Conservation (phyloP, 2,329 filamentous ascomycete species). For the Parafenestella ontariensis region DNA sequence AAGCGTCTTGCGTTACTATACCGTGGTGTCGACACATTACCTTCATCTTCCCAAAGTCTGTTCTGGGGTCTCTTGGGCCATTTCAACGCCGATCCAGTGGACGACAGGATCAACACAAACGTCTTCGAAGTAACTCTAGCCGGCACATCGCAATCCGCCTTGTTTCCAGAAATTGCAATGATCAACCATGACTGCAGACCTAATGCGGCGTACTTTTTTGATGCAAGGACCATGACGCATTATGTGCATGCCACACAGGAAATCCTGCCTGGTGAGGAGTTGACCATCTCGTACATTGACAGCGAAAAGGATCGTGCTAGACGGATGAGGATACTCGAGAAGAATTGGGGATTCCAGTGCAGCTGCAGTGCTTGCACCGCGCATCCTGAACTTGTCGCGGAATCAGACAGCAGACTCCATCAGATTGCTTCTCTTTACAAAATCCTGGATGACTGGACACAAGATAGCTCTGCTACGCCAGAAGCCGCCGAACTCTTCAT, state of each 20-base stretch:
- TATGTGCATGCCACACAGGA: slow-evolving; percentile 49
- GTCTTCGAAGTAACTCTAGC: slow-evolving; percentile 41
- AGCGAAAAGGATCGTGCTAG: slow-evolving; percentile 39
- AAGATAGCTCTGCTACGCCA: slow-evolving; percentile 30
- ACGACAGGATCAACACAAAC: slow-evolving; percentile 47
- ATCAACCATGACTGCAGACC: slow-evolving; percentile 48
- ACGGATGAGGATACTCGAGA: slow-evolving; percentile 41
- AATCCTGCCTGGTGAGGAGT: slow-evolving; percentile 51
- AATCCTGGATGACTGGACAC: slow-evolving; percentile 39
- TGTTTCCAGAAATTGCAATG: slow-evolving; percentile 47
- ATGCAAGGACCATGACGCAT: slow-evolving; percentile 48
- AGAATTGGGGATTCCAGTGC: slow-evolving; percentile 52
- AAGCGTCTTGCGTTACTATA: slow-evolving; percentile 38
- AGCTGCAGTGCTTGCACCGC: slow-evolving; percentile 48
- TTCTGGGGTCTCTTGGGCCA: slow-evolving; percentile 44
- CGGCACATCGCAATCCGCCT: slow-evolving; percentile 29
- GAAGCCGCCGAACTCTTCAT: slow-evolving; percentile 47
- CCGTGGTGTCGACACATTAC: slow-evolving; percentile 36
- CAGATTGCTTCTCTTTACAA: slow-evolving; percentile 42
- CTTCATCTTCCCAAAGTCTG: slow-evolving; percentile 16
- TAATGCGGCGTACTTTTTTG: slow-evolving; percentile 52
- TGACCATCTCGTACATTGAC: slow-evolving; percentile 54
- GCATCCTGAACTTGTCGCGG: slow-evolving; percentile 25
- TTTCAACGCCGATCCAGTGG: slow-evolving; percentile 38
- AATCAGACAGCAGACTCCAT: slow-evolving; percentile 46